These are phyloP conservation scores for Neofusicoccum ribis DNA, from an alignment of 2,329 filamentous ascomycete species.

Conservation along the genomic window DNA sequence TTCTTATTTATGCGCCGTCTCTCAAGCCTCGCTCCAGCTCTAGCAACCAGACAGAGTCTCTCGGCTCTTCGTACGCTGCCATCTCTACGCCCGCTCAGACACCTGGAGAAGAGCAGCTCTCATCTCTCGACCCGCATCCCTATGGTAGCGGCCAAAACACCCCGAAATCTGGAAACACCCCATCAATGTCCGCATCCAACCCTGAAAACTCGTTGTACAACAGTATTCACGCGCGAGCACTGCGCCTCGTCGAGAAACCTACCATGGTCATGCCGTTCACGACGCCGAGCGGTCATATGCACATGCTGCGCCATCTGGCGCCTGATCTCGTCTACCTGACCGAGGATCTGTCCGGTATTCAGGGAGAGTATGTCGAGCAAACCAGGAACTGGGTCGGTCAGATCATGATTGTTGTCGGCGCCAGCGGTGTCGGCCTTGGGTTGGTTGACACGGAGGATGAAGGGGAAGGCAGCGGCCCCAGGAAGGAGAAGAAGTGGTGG, in stretches of 20 bases:
- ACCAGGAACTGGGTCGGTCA: constrained; percentile 61
- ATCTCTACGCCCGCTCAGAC: constrained; percentile 70
- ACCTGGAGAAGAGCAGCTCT: constrained; percentile 58
- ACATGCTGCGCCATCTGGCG: constrained; percentile 81
- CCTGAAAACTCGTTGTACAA: constrained; percentile 63
- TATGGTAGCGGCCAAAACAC: constrained; percentile 41
- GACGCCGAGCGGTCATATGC: constrained; percentile 75
- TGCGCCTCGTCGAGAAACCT: constrained; percentile 77
- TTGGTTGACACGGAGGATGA: constrained; percentile 65
- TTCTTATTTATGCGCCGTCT: constrained; percentile 84
- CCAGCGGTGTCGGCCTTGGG: constrained; percentile 41
- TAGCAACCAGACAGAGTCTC: constrained; percentile 54
- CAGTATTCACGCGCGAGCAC: constrained; percentile 76
- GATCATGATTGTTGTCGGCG: constrained; percentile 59
- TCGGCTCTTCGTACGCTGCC: constrained; percentile 85
- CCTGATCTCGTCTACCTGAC: constrained; percentile 88
- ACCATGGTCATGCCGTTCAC: constrained; percentile 88
- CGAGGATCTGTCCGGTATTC: constrained; percentile 74
- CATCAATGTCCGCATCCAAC: constrained; percentile 24
- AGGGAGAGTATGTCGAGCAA: constrained; percentile 72
- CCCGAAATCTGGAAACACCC: constrained; percentile 29
- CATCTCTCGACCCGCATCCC: constrained; percentile 47
- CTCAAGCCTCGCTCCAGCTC: constrained; percentile 55
- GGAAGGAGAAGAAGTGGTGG: constrained; percentile 64
- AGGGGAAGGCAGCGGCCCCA: constrained; percentile 65